phyloP scores from a whole-genome alignment of 306 rosid species.

The Ochetophila trinervis region DNA sequence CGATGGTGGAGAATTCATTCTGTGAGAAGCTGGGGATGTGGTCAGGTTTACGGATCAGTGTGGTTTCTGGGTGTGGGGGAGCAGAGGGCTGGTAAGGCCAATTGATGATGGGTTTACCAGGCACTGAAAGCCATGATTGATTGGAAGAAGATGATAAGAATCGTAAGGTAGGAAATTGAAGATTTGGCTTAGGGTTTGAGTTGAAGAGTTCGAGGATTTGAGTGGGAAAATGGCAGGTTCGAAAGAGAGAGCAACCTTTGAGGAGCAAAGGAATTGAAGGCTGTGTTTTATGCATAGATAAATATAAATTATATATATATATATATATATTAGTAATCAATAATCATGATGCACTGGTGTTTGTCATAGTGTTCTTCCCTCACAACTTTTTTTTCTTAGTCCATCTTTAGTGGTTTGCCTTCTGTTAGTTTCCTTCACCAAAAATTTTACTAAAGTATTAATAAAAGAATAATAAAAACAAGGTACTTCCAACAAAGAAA shows the following conservation, averaged over 20 bases:
- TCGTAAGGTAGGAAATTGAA: constrained; percentile 19
- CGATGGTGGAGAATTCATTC: constrained; percentile 41
- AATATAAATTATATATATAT: too few relatives aligned
- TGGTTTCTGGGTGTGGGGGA: not conserved
- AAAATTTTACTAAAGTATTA: too few relatives aligned
- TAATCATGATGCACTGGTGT: not conserved
- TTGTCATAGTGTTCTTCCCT: too few relatives aligned
- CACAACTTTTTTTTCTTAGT: too few relatives aligned
- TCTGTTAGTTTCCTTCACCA: too few relatives aligned
- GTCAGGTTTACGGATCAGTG: constrained; percentile 21
- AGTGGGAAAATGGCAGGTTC: constrained; percentile 18
- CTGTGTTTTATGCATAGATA: not conserved
- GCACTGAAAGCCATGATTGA: constrained; percentile 53
- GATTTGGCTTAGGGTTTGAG: constrained; percentile 26
- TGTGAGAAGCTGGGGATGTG: constrained; percentile 18
- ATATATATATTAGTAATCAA: too few relatives aligned
- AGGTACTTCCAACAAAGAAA: too few relatives aligned
- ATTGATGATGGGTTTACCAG: constrained; percentile 54
- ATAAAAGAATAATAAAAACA: too few relatives aligned
- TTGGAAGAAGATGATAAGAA: constrained; percentile 34
- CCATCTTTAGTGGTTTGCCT: too few relatives aligned
- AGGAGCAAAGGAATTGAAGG: not conserved
- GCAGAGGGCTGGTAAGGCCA: constrained; percentile 35
- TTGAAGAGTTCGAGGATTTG: constrained; percentile 11
- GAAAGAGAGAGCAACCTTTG: constrained; percentile 5